phyloP scores from a whole-genome alignment of 805 yeast species.

The Diddensiella transvaalensis region DNA sequence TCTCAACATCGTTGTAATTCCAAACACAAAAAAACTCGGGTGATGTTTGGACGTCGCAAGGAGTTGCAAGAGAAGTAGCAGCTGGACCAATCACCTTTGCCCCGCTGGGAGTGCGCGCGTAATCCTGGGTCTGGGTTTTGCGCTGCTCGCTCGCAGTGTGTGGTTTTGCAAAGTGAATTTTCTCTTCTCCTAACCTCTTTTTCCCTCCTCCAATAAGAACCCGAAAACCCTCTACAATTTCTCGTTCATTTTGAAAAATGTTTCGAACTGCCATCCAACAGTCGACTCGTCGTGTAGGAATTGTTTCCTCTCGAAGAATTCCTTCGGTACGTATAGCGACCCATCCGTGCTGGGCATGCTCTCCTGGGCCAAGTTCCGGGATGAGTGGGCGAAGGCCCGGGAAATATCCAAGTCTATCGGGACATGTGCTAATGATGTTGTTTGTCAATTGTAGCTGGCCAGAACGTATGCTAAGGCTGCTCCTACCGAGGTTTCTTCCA shows the following conservation, averaged over 20 bases:
- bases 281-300: conserved; percentile 37
- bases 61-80: too few species aligned
- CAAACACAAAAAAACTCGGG: too few species aligned
- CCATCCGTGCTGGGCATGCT: too few species aligned
- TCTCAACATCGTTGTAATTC: background rate
- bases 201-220: background rate
- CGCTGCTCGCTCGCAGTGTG: too few species aligned
- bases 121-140: background rate
- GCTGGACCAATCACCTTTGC: too few species aligned
- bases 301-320: conserved; percentile 33
- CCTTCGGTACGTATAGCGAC: conserved; percentile 28
- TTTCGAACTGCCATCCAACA: conserved; percentile 41
- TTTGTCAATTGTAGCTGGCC: conserved; percentile 40
- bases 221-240: background rate
- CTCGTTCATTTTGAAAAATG: conserved; percentile 24
- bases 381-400: too few species aligned
- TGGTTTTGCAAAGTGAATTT: too few species aligned
- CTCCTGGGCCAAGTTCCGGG: too few species aligned
- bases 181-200: conserved; percentile 4
- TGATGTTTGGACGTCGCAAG: too few species aligned
- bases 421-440: background rate
- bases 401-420: too few species aligned
- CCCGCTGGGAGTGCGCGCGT: too few species aligned
- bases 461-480: conserved; percentile 95
- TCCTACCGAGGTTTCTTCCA: conserved; percentile 99